phyloP scores from a whole-genome alignment of 768 basidiomycete species.

The Agaricus sinodeliciosus region DNA sequence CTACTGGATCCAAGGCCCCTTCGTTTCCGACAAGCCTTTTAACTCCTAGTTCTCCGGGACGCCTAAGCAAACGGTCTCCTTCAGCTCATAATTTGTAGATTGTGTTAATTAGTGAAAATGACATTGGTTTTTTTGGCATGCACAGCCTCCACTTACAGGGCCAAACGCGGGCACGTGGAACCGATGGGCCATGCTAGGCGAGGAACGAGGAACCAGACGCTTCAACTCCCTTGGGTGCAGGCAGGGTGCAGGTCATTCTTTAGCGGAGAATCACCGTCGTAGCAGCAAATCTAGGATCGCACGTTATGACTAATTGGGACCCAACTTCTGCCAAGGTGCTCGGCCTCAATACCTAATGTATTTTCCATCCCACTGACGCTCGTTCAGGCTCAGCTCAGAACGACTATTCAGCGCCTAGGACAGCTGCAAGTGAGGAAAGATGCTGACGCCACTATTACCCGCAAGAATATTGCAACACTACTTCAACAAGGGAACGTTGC shows the following conservation, averaged over 20 bases:
- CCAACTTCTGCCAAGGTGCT: slow-evolving; percentile 30
- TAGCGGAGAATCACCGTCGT: not conserved
- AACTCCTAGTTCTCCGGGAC: not conserved
- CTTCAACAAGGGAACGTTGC: slow-evolving; percentile 54
- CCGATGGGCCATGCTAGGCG: no score
- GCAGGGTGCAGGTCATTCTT: slow-evolving; percentile 1
- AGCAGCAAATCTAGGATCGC: not conserved
- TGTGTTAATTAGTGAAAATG: not conserved
- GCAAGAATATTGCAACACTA: slow-evolving; percentile 62
- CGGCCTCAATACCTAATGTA: not conserved
- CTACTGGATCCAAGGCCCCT: not conserved
- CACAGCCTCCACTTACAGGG: not conserved
- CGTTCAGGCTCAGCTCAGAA: slow-evolving; percentile 53
- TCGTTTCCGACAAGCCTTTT: not conserved
- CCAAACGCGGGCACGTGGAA: slow-evolving; percentile 8
- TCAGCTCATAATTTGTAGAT: not conserved
- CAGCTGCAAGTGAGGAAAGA: slow-evolving; percentile 69
- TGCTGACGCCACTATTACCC: slow-evolving; percentile 52
- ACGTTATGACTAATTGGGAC: slow-evolving; percentile 23
- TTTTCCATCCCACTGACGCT: not conserved
- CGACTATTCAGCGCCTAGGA: slow-evolving; percentile 57
- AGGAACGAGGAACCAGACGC: not conserved
- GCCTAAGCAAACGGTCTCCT: slow-evolving; percentile 4
- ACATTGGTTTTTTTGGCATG: no score
- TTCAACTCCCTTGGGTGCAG: not conserved